These are phyloP conservation scores for Calvatia gigantea DNA, from an alignment of 768 basidiomycete genomes.

Conservation along the genomic window DNA sequence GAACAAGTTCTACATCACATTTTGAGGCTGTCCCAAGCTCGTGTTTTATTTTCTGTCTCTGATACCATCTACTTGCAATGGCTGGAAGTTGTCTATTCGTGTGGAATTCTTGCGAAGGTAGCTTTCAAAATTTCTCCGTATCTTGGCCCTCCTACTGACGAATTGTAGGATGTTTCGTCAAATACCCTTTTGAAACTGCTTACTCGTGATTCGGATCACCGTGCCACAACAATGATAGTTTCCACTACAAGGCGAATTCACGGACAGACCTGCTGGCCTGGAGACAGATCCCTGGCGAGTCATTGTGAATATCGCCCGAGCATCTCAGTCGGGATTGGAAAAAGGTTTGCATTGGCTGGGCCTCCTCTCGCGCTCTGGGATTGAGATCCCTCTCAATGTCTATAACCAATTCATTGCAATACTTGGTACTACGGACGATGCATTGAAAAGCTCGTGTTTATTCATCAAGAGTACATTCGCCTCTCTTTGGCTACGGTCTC, in stretches of 20 bases:
- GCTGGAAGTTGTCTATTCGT: constrained; percentile 43
- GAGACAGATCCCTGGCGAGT: constrained; percentile 54
- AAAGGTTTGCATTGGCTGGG: constrained; percentile 57
- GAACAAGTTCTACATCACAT: constrained; percentile 45
- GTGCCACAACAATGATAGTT: constrained; percentile 26
- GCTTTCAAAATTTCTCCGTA: constrained; percentile 9
- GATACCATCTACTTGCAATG: constrained; percentile 55
- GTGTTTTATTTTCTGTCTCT: constrained; percentile 51
- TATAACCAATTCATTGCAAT: constrained; percentile 46
- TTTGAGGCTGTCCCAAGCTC: constrained; percentile 45
- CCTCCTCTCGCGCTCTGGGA: constrained; percentile 58
- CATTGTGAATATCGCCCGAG: constrained; percentile 39
- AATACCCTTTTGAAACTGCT: constrained; percentile 52
- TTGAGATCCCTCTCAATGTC: constrained; percentile 53
- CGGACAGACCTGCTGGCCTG: constrained; percentile 23
- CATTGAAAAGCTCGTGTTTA: constrained; percentile 41
- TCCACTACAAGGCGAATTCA: constrained; percentile 11
- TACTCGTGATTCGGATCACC: constrained; percentile 48
- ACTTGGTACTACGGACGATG: constrained; percentile 29
- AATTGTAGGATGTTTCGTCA: constrained; percentile 25
- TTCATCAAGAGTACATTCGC: constrained; percentile 51
- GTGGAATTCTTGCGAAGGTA: constrained; percentile 37
- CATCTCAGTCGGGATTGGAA: constrained; percentile 38
- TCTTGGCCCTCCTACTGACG: background rate
- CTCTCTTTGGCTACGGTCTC: constrained; percentile 59